These are phyloP conservation scores for Aphanomyces astaci DNA, from an alignment of 352 stramenopile genomes.

Conservation along the genomic window DNA sequence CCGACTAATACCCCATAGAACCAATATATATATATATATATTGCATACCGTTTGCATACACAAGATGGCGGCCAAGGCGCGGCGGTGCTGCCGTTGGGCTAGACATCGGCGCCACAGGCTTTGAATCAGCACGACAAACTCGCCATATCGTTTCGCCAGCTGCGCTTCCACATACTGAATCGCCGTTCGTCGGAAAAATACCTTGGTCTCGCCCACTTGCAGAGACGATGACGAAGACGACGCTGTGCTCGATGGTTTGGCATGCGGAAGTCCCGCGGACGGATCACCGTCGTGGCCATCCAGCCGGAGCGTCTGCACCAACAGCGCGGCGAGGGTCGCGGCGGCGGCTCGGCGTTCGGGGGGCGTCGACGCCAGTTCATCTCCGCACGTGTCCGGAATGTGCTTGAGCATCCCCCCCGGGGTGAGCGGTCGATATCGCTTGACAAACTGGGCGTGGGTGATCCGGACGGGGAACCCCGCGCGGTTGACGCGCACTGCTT, in stretches of 20 bases:
- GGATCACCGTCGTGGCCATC: conserved; percentile 37
- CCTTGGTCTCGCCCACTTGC: conserved; percentile 67
- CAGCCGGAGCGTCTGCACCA: conserved; percentile 27
- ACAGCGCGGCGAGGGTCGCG: conserved; percentile 50
- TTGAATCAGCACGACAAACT: conserved; percentile 83
- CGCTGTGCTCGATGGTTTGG: conserved; percentile 31
- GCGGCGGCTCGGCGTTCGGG: conserved; percentile 47
- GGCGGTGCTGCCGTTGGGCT: conserved; percentile 38
- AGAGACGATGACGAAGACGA: conserved; percentile 40
- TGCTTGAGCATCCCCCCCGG: conserved; percentile 54
- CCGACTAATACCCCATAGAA: no score
- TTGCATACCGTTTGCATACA: conserved; percentile 25
- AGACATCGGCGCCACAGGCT: conserved; percentile 55
- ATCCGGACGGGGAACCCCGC: conserved; percentile 97
- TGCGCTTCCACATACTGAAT: conserved; percentile 84
- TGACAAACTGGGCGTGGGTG: conserved; percentile 87
- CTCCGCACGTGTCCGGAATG: conserved; percentile 45
- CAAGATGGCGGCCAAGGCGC: conserved; percentile 37
- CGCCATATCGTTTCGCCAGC: conserved; percentile 74
- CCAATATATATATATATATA: no score
- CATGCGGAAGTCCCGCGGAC: no score
- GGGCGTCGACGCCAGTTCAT: conserved; percentile 45
- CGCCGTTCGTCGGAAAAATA: conserved; percentile 76
- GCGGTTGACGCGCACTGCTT: conserved; percentile 96
- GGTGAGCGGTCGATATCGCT: conserved; percentile 78